Evolutionary conservation across 2,329 filamentous ascomycete species (phyloP), one percentile per base, ranked within the genome.

Genomic region (Trichoderma semiorbis): DNA sequence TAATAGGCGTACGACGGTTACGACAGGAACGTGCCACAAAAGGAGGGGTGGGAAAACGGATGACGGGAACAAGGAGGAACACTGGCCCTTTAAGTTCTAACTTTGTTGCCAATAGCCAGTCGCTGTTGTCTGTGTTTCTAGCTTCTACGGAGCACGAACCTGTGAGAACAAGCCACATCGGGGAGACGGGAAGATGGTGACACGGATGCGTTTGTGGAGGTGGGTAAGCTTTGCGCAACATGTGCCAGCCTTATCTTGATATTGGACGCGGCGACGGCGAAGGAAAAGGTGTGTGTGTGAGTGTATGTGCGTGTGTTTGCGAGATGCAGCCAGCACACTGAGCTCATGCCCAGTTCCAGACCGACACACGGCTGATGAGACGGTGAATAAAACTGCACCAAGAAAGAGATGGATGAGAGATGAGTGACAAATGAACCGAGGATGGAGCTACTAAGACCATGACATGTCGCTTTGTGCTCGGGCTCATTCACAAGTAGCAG

Each of bases 1-100:
- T 72, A 72, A 72, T 68, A 69, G 70, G 64, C 64, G 70, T 63
- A 72, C 58, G 57, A 69, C 62, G 43, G 70, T 72, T 53, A 71
- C 70, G 63, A 69, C 64, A 72, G 55, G 55, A 71, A 68, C 70
- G 70, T 62, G 55, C 62, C 70, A 72, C 70, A 68, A 68, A 60
- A 28, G 61, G 50, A 39, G 61, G 61, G 60, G 61, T 47, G 60
- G 60, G 69, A 18, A 70, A 65, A 34, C 58, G 58, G 61, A 64
- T 26, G 47, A 57, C 60, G 60, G 68, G 60, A 47, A 47, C 16
- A 28, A 70, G 36, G 21, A 12, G 57, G 28, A 39, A 43, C 6
- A 2, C 39, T 43, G 64, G 64, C 24, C 18, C 24, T 26, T 43
- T 58, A 16, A 16, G 28, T 26, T 66, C 12, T 7, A 65, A 14